Evolutionary conservation across 225 moss, liverwort and hornwort species (phyloP).

Genomic region (Neckera pumila): DNA sequence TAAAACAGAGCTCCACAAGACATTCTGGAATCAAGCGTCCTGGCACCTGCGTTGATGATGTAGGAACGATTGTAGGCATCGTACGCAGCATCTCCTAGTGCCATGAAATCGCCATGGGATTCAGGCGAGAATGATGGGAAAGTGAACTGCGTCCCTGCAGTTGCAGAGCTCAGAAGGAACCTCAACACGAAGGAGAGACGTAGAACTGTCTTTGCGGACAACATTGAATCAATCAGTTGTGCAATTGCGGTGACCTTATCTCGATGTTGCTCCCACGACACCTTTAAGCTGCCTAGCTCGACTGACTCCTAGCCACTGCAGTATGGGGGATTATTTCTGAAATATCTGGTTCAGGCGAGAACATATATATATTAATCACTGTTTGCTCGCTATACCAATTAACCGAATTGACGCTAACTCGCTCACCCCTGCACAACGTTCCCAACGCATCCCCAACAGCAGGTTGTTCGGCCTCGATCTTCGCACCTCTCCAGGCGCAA

Average conservation of each 20-base stretch:
- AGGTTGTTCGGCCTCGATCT: neutral
- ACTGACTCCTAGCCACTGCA: neutral
- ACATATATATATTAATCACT: neutral
- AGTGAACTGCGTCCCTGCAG: neutral
- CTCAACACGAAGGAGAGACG: neutral
- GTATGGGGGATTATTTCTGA: too few relatives aligned
- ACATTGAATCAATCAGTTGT: neutral
- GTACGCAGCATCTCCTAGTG: neutral
- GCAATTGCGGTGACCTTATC: neutral
- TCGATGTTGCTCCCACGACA: neutral
- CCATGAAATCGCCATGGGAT: neutral
- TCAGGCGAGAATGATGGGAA: neutral
- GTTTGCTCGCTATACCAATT: too few relatives aligned
- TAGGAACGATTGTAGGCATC: too few relatives aligned
- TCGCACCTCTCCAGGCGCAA: neutral
- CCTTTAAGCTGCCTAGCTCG: neutral
- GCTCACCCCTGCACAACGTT: neutral
- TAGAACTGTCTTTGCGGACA: neutral
- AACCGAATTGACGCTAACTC: neutral
- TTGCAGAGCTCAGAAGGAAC: neutral
- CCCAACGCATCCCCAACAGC: neutral
- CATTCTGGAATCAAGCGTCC: too few relatives aligned
- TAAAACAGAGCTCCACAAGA: neutral
- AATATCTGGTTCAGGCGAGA: neutral
- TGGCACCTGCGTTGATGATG: too few relatives aligned